Percentiles rank a stretch among this genome's conserved stretches.
These are phyloP conservation scores for Pythium periplocum DNA, from an alignment of 352 stramenopile species.

Conservation along the genomic window DNA sequence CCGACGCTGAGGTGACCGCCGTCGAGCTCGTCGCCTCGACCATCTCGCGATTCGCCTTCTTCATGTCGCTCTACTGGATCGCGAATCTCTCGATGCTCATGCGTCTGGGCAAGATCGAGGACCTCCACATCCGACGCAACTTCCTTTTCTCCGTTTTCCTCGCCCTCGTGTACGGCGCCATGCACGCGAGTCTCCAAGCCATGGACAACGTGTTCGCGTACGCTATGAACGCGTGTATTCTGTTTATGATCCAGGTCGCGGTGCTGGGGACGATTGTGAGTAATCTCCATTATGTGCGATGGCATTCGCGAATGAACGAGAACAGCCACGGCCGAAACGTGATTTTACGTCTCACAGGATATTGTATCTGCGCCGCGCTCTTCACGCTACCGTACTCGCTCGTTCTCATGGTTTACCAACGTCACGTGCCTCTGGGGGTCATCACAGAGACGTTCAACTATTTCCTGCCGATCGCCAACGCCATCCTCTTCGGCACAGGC, in stretches of 20 bases:
- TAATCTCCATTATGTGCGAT: conserved; percentile 44
- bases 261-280: conserved; percentile 35
- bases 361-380: conserved; percentile 38
- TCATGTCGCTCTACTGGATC: conserved; percentile 77
- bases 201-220: conserved; percentile 27
- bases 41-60: conserved; percentile 56
- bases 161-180: conserved; percentile 45
- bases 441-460: conserved; percentile 54
- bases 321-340: conserved; percentile 53
- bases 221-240: conserved; percentile 32
- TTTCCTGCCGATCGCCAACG: conserved; percentile 51
- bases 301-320: conserved; percentile 39
- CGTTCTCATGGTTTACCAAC: conserved; percentile 25
- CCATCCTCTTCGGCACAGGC: conserved; percentile 61
- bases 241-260: conserved; percentile 40
- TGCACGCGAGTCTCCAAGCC: conserved; percentile 33
- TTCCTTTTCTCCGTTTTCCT: conserved; percentile 41
- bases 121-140: conserved; percentile 41
- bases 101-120: conserved; percentile 48
- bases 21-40: conserved; percentile 27
- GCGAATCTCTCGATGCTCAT: conserved; percentile 66
- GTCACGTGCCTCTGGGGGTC: conserved; percentile 26
- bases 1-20: conserved; percentile 4
- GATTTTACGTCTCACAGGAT: conserved; percentile 46
- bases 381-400: conserved; percentile 53